Evolutionary conservation across 2,329 filamentous ascomycete species (phyloP), one percentile per base, ranked within the genome.

Genomic region (Tetracladium maxilliforme): DNA sequence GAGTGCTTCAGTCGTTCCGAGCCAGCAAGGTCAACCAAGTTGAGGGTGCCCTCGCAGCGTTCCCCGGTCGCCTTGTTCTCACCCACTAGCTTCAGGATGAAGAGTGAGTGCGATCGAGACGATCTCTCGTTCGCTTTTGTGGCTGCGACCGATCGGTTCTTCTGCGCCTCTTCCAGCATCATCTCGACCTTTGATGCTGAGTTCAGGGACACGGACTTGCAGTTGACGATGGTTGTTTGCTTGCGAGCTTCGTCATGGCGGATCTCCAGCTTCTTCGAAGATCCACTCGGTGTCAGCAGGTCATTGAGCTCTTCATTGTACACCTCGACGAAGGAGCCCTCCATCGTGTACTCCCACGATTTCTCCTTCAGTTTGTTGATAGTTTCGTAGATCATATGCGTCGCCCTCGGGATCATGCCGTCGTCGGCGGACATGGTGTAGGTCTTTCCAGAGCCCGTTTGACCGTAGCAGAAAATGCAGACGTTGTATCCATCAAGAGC

Each of bases 231-330:
- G 0, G 62, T 76, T 0, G 86, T 94, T 47, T 83, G 79, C 52
- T 81, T 82, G 38, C 75, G 80, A 18, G 62, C 55, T 21, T 83
- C 70, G 41, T 95, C 87, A 37, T 95, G 90, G 3, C 80, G 71
- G 30, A 94, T 87, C 40, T 92, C 82, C 24, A 87, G 76, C 52
- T 82, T 92, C 52, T 78, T 82, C 1, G 76, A 69, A 27, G 64
- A 68, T 9, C 75, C 74, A n/a, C n/a, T n/a, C n/a, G n/a, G n/a
- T n/a, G n/a, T n/a, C 4, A 98, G 66, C 10, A 98, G 55, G 47
- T 98, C 90, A 45, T 94, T 84, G 34, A 98, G 64, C 33, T 92
- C 90, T 47, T 98, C 90, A 34, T 98, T 95, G 66, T 98, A 98
- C 6, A 98, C 90, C 45, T 98, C 90, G 10, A 95, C 73, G 43